phyloP scores from a whole-genome alignment of 208 protist species.

The Crithidia expoeki region DNA sequence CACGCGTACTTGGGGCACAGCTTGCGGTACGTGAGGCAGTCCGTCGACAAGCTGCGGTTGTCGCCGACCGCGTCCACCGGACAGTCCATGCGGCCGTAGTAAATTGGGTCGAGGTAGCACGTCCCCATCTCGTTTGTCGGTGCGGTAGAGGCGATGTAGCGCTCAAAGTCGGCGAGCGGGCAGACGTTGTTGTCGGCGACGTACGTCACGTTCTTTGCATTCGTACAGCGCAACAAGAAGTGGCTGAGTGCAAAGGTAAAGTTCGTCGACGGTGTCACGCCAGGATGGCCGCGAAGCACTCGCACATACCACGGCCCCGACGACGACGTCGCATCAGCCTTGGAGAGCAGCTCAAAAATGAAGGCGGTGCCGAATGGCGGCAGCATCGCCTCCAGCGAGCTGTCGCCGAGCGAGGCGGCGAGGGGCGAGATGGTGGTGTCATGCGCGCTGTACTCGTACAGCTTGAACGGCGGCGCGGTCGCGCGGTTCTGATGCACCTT shows the following conservation, averaged over 20 bases:
- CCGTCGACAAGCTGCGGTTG: constrained; percentile 14
- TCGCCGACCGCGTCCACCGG: constrained; percentile 11
- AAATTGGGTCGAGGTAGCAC: constrained; percentile 61
- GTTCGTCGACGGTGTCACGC: constrained; percentile 40
- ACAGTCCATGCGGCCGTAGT: constrained; percentile 48
- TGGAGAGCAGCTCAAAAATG: constrained; percentile 59
- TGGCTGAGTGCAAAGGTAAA: constrained; percentile 43
- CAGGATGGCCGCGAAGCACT: constrained; percentile 56
- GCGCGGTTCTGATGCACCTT: constrained; percentile 24
- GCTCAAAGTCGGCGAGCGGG: constrained; percentile 58
- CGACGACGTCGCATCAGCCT: neutral
- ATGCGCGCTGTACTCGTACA: constrained; percentile 81
- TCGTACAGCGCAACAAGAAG: constrained; percentile 52
- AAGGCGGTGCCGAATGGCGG: constrained; percentile 69
- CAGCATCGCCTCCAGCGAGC: constrained; percentile 41
- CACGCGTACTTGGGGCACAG: constrained; percentile 52
- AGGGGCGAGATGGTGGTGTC: constrained; percentile 68
- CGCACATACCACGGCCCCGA: constrained; percentile 41
- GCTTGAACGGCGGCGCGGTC: constrained; percentile 35
- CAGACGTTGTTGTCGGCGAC: constrained; percentile 49
- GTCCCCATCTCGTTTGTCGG: constrained; percentile 50
- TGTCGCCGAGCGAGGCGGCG: constrained; percentile 52
- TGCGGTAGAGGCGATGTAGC: constrained; percentile 51
- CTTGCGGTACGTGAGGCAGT: constrained; percentile 51
- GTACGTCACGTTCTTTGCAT: constrained; percentile 39